Evolutionary conservation across 139 green algal genomes (phyloP).

Genomic region (Volvox africanus): DNA sequence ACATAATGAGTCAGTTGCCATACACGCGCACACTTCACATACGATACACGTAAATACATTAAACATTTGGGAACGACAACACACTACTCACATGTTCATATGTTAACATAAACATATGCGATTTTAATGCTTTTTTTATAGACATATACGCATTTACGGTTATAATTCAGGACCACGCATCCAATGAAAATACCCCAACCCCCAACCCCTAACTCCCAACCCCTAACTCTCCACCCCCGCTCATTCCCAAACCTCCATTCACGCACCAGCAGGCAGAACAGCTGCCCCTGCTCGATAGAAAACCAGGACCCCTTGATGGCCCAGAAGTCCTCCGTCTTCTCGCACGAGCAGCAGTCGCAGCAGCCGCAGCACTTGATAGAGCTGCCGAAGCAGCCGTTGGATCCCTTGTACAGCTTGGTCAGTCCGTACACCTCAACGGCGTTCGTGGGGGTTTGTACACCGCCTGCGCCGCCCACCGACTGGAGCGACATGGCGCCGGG

Average conservation of each 20-base stretch:
- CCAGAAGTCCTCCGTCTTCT: conserved; percentile 71
- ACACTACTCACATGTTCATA: too few species aligned
- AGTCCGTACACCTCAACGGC: conserved; percentile 90
- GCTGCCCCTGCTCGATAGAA: conserved; percentile 76
- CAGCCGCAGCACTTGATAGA: conserved; percentile 43
- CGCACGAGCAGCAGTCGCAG: conserved; percentile 51
- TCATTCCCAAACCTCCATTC: neutral
- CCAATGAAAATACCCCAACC: too few species aligned
- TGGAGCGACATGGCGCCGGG: conserved; percentile 23
- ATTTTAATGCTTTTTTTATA: too few species aligned
- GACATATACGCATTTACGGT: too few species aligned
- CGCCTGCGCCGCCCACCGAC: neutral
- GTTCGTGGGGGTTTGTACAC: conserved; percentile 32
- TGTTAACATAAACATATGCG: too few species aligned
- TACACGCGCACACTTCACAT: too few species aligned
- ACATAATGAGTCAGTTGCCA: too few species aligned
- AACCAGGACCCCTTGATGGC: conserved; percentile 89
- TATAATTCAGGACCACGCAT: too few species aligned
- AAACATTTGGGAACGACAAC: too few species aligned
- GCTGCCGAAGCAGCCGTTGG: conserved; percentile 51
- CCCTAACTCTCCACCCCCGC: neutral
- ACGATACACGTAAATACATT: too few species aligned
- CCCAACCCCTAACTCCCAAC: neutral
- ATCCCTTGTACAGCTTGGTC: conserved; percentile 62
- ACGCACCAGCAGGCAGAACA: conserved; percentile 87